Base-by-base conservation (phyloP, 108 stramenopile species). In the Pseudonitzschia multiseries region DNA sequence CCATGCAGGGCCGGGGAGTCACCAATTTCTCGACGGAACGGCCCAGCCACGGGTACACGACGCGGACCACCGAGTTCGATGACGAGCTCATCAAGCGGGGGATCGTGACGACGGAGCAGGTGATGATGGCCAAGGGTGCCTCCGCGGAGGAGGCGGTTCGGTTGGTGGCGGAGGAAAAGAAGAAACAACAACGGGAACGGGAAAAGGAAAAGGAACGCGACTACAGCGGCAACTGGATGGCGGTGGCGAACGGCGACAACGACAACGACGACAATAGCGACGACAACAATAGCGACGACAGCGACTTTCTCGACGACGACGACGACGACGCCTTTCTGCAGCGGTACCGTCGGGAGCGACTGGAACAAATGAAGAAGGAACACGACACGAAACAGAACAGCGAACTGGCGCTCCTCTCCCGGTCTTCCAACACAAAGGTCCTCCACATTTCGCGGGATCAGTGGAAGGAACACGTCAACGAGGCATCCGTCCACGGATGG, bases 61-160 rank as follows among this genome's bases (percentile, higher is more conserved):
- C 86, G 4, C 29, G 53, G 21, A 92, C 91, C 1, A 89, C 91
- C 12, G 81, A 95, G 72, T 95, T 92, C 77, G 93, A 95, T 52
- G 93, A 95, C 79, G 88, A 73, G n/a, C 81, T 95, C 29, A 81
- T 95, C 17, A 70, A 78, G 64, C 74, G 83, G 41, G 79, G 74
- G 32, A 81, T 94, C 73, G 73, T 90, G 41, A 86, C 88, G 3
- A 77, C 72, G 32, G 83, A 90, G 69, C 89, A 94, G 76, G 86
- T 81, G 48, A 79, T 90, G 76, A 68, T 87, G 69, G 89, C 86
- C 75, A 93, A 93, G 75, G 92, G 92, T 31, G 88, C 88, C 28
- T 82, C 86, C 4, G 57, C 69, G 40, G 68, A 69, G 42, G 84
- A 87, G 76, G 90, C 90, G 10, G 62, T 61, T 43, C 69, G 83